These are phyloP conservation scores for Aspergillus sp. DNA, from an alignment of 2,329 filamentous ascomycete species.

Conservation along the genomic window DNA sequence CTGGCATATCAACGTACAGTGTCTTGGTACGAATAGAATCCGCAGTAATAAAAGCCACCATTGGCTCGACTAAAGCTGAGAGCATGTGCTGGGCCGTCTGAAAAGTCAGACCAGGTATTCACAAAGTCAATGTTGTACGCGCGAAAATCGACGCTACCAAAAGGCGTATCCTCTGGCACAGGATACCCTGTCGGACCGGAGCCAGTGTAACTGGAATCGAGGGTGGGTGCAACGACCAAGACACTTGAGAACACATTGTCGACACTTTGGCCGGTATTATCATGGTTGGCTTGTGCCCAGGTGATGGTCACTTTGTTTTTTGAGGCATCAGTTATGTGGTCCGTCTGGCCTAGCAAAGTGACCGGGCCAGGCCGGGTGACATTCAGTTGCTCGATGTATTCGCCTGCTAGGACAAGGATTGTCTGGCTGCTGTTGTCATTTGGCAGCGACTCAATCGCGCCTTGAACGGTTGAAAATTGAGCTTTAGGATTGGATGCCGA, in stretches of 20 bases:
- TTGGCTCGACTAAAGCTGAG: conserved; percentile 64
- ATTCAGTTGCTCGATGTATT: conserved; percentile 65
- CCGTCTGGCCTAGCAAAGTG: conserved; percentile 60
- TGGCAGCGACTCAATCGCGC: conserved; percentile 49
- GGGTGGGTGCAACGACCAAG: conserved; percentile 62
- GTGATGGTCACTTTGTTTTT: conserved; percentile 57
- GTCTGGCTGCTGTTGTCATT: conserved; percentile 48
- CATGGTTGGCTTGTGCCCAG: conserved; percentile 57
- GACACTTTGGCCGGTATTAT: conserved; percentile 34
- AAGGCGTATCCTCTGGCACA: conserved; percentile 61
- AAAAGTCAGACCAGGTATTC: conserved; percentile 57
- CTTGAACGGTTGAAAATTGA: conserved; percentile 45
- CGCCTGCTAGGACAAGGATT: conserved; percentile 61
- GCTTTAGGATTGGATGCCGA: conserved; percentile 21
- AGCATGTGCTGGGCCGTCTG: conserved; percentile 60
- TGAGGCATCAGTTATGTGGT: conserved; percentile 46
- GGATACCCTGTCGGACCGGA: conserved; percentile 61
- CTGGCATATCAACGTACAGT: conserved; percentile 44
- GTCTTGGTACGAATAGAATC: conserved; percentile 68
- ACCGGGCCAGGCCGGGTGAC: conserved; percentile 62
- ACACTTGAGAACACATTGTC: conserved; percentile 66
- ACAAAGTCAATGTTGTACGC: conserved; percentile 67
- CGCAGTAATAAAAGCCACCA: conserved; percentile 65
- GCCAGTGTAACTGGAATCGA: conserved; percentile 63
- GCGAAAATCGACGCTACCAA: conserved; percentile 63